A percentile compares a stretch with the other conserved stretches of the same genome.
These are phyloP conservation scores for Salix brachista DNA, from an alignment of 345 rosid species.

Conservation along the genomic window DNA sequence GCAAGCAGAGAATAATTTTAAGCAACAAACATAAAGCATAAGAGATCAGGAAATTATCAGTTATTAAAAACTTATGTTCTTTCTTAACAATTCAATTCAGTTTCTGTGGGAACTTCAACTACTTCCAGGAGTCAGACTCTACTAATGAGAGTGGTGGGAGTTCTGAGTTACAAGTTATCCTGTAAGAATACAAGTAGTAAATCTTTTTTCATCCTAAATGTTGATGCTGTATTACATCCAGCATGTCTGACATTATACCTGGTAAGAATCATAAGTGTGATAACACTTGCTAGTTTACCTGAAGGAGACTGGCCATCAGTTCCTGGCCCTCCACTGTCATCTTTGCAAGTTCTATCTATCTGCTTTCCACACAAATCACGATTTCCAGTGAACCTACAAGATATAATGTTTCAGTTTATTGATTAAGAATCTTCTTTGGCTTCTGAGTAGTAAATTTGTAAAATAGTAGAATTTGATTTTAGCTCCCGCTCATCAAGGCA, in stretches of 20 bases:
- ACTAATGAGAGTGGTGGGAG: background rate
- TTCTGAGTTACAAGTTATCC: background rate
- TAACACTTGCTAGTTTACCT: conserved; percentile 36
- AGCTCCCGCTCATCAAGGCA: background rate
- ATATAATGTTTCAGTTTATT: conserved; percentile 9
- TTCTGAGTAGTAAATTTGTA: background rate
- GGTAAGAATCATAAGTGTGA: background rate
- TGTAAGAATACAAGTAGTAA: background rate
- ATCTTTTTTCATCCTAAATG: background rate
- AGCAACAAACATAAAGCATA: conserved; percentile 1
- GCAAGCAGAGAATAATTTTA: conserved; percentile 23
- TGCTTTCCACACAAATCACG: conserved; percentile 80
- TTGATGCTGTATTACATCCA: background rate
- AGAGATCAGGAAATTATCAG: background rate
- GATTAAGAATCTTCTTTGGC: conserved; percentile 1
- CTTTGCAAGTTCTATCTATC: conserved; percentile 54
- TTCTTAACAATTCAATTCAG: background rate
- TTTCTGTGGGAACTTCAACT: background rate
- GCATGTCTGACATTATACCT: background rate
- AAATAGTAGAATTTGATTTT: background rate
- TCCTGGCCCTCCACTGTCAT: conserved; percentile 45
- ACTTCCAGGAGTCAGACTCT: background rate
- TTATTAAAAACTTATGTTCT: conserved; percentile 1
- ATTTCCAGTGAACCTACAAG: conserved; percentile 75
- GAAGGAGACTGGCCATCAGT: conserved; percentile 42